Conservation (phyloP, 352 stramenopile species). For the Phytophthora foliorum region DNA sequence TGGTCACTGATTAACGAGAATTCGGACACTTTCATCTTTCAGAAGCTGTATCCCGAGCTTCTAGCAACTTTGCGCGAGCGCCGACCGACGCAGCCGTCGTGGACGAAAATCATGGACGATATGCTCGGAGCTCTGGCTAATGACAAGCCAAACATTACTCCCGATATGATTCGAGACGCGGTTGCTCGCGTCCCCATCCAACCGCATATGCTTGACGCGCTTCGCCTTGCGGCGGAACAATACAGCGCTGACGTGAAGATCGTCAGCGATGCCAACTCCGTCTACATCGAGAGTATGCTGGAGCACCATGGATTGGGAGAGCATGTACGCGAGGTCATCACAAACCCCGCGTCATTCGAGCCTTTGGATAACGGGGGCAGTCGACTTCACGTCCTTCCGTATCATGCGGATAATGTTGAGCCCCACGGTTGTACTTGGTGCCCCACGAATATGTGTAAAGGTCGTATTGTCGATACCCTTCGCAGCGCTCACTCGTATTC, state of each 20-base stretch:
- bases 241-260: slow-evolving; percentile 66
- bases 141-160: slow-evolving; percentile 51
- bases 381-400: slow-evolving; percentile 64
- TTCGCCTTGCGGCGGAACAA: slow-evolving; percentile 52
- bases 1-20: slow-evolving; percentile 89
- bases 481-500: slow-evolving; percentile 41
- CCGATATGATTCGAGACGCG: slow-evolving; percentile 46
- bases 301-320: slow-evolving; percentile 39
- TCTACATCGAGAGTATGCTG: slow-evolving; percentile 87
- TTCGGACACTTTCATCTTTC: slow-evolving; percentile 85
- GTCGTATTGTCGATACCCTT: slow-evolving; percentile 66
- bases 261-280: slow-evolving; percentile 82
- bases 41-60: slow-evolving; percentile 69
- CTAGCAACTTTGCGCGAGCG: slow-evolving; percentile 46
- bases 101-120: slow-evolving; percentile 78
- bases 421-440: slow-evolving; percentile 71
- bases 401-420: slow-evolving; percentile 43
- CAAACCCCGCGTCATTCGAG: slow-evolving; percentile 64
- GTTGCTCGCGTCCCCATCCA: slow-evolving; percentile 69
- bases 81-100: slow-evolving; percentile 44
- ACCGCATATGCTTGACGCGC: slow-evolving; percentile 72
- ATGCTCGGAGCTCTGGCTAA: slow-evolving; percentile 53
- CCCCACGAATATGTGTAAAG: slow-evolving; percentile 88
- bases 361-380: slow-evolving; percentile 17
- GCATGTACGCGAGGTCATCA: slow-evolving; percentile 62